Base-by-base conservation (phyloP, 139 green algal genomes). In the Coelastrella sp. region DNA sequence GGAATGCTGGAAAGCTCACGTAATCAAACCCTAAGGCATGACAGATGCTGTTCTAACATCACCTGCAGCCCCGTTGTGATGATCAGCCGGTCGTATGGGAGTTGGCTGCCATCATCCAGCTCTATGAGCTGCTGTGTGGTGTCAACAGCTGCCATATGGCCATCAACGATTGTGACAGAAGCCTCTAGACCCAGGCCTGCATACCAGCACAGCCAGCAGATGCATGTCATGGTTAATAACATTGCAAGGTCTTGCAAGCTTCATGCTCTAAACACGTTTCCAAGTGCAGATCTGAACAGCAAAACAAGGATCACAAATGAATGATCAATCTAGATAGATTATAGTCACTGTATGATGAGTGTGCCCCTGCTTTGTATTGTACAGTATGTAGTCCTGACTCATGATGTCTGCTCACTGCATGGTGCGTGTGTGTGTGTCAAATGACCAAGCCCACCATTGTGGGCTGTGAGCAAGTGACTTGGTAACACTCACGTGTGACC, bases 11-110 rank as follows among this genome's bases (percentile, higher is more conserved):
- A n/a, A n/a, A n/a, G n/a, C n/a, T n/a, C n/a, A n/a, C n/a, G n/a
- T n/a, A n/a, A n/a, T n/a, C n/a, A n/a, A n/a, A n/a, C n/a, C n/a
- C n/a, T n/a, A n/a, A n/a, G n/a, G n/a, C n/a, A n/a, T 57, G 45
- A 57, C 45, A 57, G 45, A 9, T 23, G 11, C 11, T 57, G 45
- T 13, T 13, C 45, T 13, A 57, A 0, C 15, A 13, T 57, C 15
- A 57, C 88, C 85, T 91, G 90, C 63, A 93, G 60, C 7, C 92
- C 92, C 15, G 88, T 64, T 0, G 89, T 81, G 4, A 95, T 53
- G 30, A 93, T 50, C 27, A 95, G 88, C 51, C 92, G 66, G 78
- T 93, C 90, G 74, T 93, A 94, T 1, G 66, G 27, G n/a, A 94
- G 69, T 41, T 87, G 57, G 4, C 35, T 76, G 37, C 88, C 88